Conservation (phyloP, 2,329 filamentous ascomycete species). For the Neoscytalidium dimidiatum region DNA sequence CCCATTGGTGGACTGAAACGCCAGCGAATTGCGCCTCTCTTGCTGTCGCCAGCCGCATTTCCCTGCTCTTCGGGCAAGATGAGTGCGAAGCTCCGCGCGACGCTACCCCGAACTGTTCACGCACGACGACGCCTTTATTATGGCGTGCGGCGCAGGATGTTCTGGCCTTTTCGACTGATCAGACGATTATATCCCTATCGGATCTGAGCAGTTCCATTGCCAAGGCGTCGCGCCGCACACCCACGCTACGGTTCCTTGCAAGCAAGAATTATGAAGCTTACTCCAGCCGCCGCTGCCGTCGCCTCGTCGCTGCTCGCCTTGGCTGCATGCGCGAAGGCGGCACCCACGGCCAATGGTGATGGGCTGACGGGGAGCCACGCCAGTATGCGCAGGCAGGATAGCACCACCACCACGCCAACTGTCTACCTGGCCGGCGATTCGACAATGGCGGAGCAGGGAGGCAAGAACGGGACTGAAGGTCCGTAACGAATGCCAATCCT, state of each 20-base stretch:
- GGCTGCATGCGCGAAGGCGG: not conserved
- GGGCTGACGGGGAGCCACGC: too few species aligned
- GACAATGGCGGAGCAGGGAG: constrained; percentile 58
- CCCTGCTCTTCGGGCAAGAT: not conserved
- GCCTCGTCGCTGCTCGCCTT: not conserved
- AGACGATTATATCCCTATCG: not conserved
- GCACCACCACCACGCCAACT: constrained; percentile 32
- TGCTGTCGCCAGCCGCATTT: not conserved
- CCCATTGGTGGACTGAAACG: constrained; percentile 3
- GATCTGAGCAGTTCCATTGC: not conserved
- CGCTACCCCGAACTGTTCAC: not conserved
- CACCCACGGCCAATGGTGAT: not conserved
- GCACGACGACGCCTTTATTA: not conserved
- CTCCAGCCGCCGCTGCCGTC: not conserved
- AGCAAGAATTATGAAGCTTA: not conserved
- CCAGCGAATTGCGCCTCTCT: not conserved
- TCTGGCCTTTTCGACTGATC: too few species aligned
- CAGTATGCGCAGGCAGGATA: not conserved
- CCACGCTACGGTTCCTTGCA: not conserved
- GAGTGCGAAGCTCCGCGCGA: not conserved
- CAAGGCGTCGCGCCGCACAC: not conserved
- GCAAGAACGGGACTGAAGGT: constrained; percentile 47
- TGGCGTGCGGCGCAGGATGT: not conserved
- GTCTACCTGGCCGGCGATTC: constrained; percentile 63
- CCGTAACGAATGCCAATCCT: too few species aligned